Base-by-base conservation (phyloP, 768 basidiomycete genomes). In the Amylocystis lapponica region DNA sequence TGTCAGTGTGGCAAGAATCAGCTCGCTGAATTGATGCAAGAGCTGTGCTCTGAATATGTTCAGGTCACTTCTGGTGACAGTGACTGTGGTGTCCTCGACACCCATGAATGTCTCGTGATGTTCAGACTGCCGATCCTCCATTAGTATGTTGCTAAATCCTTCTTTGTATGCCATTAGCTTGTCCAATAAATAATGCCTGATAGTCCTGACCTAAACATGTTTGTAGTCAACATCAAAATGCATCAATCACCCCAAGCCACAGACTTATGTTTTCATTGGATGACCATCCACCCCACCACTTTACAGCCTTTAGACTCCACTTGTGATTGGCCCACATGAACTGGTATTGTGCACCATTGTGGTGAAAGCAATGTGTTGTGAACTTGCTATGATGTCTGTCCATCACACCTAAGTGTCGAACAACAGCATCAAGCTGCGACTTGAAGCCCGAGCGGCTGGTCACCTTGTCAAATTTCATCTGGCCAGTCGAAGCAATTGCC, bases 231-330 rank as follows among this genome's bases (percentile, higher is more conserved):
- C 29, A 30, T 9, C 29, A 30, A 9, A 30, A 9, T 9, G 29
- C n/a, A 9, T 9, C 9, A 9, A n/a, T 9, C 9, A 30, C n/a
- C n/a, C 9, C 29, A 9, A n/a, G 29, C n/a, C 29, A 9, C n/a
- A 23, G 17, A 46, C 49, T 38, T 26, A 52, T 52, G 30, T 54
- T 46, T 33, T 58, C 54, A 36, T 41, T 48, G 27, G 52, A 49
- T 1, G 51, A 56, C 60, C 59, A 59, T 14, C 57, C 55, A 13
- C 59, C 59, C 59, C 59, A 59, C 59, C 59, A 60, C 20, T 53
- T 59, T 7, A 58, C 53, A 1, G 49, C 51, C 27, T 58, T 56
- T 27, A 62, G 31, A 35, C 54, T 60, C 60, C 60, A 61, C 16
- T 50, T 51, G 6, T 52, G 44, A 14, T 51, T 51, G 19, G 55